Evolutionary conservation across 2,329 filamentous ascomycete species (phyloP), one percentile per base, ranked within the genome.

Genomic region (Alternaria longipes): DNA sequence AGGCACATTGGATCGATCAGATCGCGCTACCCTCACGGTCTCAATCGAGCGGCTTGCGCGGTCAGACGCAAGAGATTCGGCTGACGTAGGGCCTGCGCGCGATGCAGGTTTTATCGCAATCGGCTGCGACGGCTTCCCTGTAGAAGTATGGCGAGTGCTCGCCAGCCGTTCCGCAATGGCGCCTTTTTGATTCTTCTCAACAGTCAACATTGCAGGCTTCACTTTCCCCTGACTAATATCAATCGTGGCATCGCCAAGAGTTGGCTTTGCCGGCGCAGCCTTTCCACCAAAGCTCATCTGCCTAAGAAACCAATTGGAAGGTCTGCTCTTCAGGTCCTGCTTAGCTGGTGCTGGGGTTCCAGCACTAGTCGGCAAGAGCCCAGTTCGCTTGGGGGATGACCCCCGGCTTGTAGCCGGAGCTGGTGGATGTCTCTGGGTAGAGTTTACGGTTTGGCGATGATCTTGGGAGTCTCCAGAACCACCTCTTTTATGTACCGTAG

Each of bases 231-330:
- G 65, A 14, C 70, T 74, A 22, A 78, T 72, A 20, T 78, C 73
- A 36, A 74, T 74, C 14, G 74, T 76, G 11, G 74, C 72, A 42
- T 70, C 67, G 28, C 69, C 70, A 8, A 71, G 66, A 2, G 72
- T 77, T 7, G 72, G 60, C 59, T 78, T 75, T 8, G 72, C 63
- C 16, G 73, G 59, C 5, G 66, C 60, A 46, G 67, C 68, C 38
- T 71, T 74, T 7, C 74, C 76, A n/a, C 74, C 76, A 54, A 79
- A 79, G 60, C 78, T 81, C 26, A 81, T 79, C 34, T 80, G 77
- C 45, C 77, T 65, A 9, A 79, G 63, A 30, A 79, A 76, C 76
- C 76, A 79, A 24, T 74, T 71, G 3, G 69, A 68, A 20, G 75
- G 74, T 28, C 72, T 62, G 36, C 53, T 66, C 36, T 66, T 70